Evolutionary conservation across 2,329 filamentous ascomycete genomes (phyloP).

Genomic region (Colletotrichum gloeosporioides): DNA sequence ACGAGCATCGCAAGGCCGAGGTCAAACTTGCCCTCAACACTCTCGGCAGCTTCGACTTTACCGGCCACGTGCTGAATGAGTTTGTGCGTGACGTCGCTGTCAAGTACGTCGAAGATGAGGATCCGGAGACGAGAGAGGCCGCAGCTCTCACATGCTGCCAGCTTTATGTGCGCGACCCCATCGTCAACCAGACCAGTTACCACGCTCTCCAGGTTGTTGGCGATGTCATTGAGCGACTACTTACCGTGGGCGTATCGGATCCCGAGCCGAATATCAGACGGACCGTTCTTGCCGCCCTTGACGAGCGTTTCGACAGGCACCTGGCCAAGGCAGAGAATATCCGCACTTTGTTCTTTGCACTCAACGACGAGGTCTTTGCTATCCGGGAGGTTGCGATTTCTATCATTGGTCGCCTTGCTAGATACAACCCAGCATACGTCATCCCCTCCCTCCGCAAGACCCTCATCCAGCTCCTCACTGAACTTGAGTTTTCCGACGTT

Average conservation of each 20-base stretch:
- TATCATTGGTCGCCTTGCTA: slow-evolving; percentile 92
- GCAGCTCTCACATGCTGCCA: slow-evolving; percentile 97
- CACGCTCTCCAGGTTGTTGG: slow-evolving; percentile 97
- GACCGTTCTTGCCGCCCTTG: slow-evolving; percentile 87
- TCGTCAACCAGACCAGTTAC: slow-evolving; percentile 96
- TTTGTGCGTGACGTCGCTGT: slow-evolving; percentile 98
- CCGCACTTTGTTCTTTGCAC: slow-evolving; percentile 88
- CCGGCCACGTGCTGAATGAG: slow-evolving; percentile 91
- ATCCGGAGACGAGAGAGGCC: slow-evolving; percentile 89
- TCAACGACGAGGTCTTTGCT: slow-evolving; percentile 92
- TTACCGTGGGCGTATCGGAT: slow-evolving; percentile 94
- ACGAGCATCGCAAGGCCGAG: slow-evolving; percentile 82
- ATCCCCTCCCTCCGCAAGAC: slow-evolving; percentile 95
- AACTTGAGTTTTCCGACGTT: slow-evolving; percentile 95
- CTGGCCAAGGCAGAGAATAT: slow-evolving; percentile 98
- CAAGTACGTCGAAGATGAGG: slow-evolving; percentile 96
- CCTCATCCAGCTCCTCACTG: slow-evolving; percentile 93
- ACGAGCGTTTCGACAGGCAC: slow-evolving; percentile 93
- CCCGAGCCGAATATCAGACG: slow-evolving; percentile 86
- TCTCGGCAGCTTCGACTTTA: slow-evolving; percentile 97
- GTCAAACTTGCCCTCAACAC: slow-evolving; percentile 94
- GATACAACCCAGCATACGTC: slow-evolving; percentile 94
- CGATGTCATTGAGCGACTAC: slow-evolving; percentile 94
- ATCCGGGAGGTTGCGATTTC: slow-evolving; percentile 95
- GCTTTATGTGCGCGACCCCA: slow-evolving; percentile 94